Percentiles rank a stretch among this genome's conserved stretches.
These are phyloP conservation scores for Ceratorhiza oryzae-sativae DNA, from an alignment of 1,284 basidiomycete genomes.

Conservation along the genomic window DNA sequence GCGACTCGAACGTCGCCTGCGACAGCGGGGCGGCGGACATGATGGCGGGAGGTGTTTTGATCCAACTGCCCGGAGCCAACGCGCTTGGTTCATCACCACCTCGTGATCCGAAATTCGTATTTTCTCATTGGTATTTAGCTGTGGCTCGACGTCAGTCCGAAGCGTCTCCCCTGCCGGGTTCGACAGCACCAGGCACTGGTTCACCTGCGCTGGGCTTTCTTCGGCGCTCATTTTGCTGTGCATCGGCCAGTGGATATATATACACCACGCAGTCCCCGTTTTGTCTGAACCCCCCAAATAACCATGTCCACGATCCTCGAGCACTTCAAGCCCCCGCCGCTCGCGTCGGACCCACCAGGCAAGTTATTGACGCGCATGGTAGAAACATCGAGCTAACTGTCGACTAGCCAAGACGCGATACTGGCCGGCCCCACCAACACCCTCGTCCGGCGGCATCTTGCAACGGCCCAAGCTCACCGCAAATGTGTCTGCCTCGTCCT, in stretches of 20 bases:
- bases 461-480: not conserved
- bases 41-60: not conserved
- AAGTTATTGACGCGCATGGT: not conserved
- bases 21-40: conserved; percentile 31
- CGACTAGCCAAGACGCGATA: conserved; percentile 20
- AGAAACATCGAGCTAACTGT: not conserved
- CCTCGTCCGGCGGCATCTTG: conserved; percentile 6
- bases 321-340: conserved; percentile 39
- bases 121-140: not conserved
- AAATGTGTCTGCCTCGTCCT: not conserved
- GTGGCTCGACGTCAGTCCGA: not conserved
- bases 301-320: conserved; percentile 34
- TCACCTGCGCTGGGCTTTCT: too few relatives aligned
- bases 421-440: conserved; percentile 26
- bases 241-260: not conserved
- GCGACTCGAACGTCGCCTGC: conserved; percentile 27
- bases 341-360: conserved; percentile 31
- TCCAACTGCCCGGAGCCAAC: not conserved
- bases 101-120: conserved; percentile 22
- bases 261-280: not conserved
- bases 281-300: not conserved
- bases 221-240: conserved; percentile 21
- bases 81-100: conserved; percentile 13
- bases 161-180: too few relatives aligned
- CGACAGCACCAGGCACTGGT: too few relatives aligned